Evolutionary conservation across 2,329 filamentous ascomycete species (phyloP), one percentile per base, ranked within the genome.

Genomic region (Exutisphaerella laricina): DNA sequence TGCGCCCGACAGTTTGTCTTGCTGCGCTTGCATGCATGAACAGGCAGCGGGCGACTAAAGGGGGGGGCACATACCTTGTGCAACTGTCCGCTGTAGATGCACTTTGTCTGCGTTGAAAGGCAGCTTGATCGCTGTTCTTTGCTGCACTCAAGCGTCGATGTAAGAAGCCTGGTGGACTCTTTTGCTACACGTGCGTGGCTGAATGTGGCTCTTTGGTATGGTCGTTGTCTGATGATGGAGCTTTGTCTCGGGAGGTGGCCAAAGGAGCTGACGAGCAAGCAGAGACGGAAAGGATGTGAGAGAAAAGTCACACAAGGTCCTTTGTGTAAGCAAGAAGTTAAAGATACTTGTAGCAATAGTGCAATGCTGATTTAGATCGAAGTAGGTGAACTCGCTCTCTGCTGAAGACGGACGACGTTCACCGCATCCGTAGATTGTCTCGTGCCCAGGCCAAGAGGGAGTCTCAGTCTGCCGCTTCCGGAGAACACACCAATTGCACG

Each of bases 381-480:
- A 16, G 35, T 13, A 39, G 32, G 33, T 26, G 33, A 30, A 29
- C 33, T 29, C 45, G 43, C 38, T 30, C 28, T 35, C 39, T 49
- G 51, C 56, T 57, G 56, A 58, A 58, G 52, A 56, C 58, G 58
- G 53, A 51, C 46, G 50, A 50, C 39, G 41, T 43, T 43, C 53
- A 57, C 59, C 58, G 59, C 57, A 61, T 62, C 44, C 58, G 59
- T 60, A 46, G 42, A 45, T 25, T 55, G 53, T 60, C 50, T 57
- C 48, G 54, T 48, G 55, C 47, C 57, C 54, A 51, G 56, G 50
- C 57, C 53, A 45, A 45, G 44, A 50, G 41, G 44, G 41, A 55
- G 47, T 56, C 53, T 58, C 51, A 54, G 48, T 43, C 48, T 48
- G 56, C 59, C 56, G 59, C 43, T 62, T 62, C 53, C 57, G 57